phyloP scores from a whole-genome alignment of 495 filamentous ascomycete species.

The Annulohypoxylon bovei region DNA sequence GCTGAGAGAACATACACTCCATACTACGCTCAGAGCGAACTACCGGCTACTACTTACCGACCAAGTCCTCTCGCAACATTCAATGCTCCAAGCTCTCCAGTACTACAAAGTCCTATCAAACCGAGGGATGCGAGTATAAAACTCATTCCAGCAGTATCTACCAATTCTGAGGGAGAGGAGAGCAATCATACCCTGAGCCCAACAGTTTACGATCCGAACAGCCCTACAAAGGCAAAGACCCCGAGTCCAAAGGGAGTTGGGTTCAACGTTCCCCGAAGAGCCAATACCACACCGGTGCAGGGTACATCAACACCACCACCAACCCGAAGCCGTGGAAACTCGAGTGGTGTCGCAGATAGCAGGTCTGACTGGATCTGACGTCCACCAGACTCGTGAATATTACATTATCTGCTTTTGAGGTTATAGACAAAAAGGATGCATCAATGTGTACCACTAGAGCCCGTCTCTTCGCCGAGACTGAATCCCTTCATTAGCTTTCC shows the following conservation, averaged over 20 bases:
- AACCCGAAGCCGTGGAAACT: conserved; percentile 33
- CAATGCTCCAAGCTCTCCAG: conserved; percentile 12
- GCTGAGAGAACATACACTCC: conserved; percentile 47
- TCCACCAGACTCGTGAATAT: not conserved
- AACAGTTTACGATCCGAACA: conserved; percentile 53
- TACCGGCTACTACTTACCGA: conserved; percentile 30
- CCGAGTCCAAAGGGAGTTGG: conserved; percentile 58
- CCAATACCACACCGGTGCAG: conserved; percentile 41
- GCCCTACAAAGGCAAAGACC: conserved; percentile 53
- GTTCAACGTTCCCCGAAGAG: conserved; percentile 46
- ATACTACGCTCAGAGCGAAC: conserved; percentile 46
- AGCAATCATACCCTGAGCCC: conserved; percentile 50
- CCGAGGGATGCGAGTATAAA: conserved; percentile 51
- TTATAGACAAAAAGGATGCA: conserved; percentile 32
- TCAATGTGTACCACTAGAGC: conserved; percentile 34
- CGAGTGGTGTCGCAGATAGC: conserved; percentile 26
- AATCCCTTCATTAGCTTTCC: conserved; percentile 32
- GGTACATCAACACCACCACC: not conserved
- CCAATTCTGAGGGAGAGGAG: conserved; percentile 17
- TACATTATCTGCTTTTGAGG: conserved; percentile 15
- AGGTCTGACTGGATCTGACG: conserved; percentile 43
- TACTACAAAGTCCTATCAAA: conserved; percentile 13
- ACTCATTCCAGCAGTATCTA: conserved; percentile 49
- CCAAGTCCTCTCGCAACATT: conserved; percentile 42
- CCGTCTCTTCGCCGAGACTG: conserved; percentile 20